These are phyloP conservation scores for Paecilomyces dactylethromorphus DNA, from an alignment of 2,329 filamentous ascomycete genomes.

Conservation along the genomic window DNA sequence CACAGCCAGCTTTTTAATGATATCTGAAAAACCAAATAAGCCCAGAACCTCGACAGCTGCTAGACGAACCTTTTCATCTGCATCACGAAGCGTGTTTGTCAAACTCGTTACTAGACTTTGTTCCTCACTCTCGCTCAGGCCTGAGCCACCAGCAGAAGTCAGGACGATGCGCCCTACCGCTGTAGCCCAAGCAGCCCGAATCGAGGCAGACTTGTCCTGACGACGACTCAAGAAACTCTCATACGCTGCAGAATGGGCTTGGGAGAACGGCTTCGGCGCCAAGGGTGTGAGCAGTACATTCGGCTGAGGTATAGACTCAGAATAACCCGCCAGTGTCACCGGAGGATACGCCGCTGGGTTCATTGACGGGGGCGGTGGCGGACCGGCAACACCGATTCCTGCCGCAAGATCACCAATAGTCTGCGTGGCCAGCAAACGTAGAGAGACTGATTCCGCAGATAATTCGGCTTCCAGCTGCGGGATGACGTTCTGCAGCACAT, in stretches of 20 bases:
- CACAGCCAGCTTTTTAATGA: slow-evolving; percentile 73
- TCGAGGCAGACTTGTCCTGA: slow-evolving; percentile 76
- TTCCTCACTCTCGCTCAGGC: slow-evolving; percentile 78
- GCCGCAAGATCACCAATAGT: slow-evolving; percentile 93
- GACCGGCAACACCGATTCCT: slow-evolving; percentile 85
- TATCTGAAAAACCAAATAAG: slow-evolving; percentile 70
- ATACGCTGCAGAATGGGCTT: slow-evolving; percentile 72
- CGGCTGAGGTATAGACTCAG: slow-evolving; percentile 45
- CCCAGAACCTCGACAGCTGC: slow-evolving; percentile 82
- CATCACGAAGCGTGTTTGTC: slow-evolving; percentile 75
- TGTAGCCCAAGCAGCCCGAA: slow-evolving; percentile 80
- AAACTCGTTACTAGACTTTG: slow-evolving; percentile 65
- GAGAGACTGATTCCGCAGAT: slow-evolving; percentile 77
- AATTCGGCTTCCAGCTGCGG: slow-evolving; percentile 90
- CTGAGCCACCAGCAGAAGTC: slow-evolving; percentile 87
- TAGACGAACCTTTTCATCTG: slow-evolving; percentile 83
- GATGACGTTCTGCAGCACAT: slow-evolving; percentile 85
- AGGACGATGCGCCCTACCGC: slow-evolving; percentile 77
- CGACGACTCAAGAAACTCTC: slow-evolving; percentile 76
- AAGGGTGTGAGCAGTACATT: slow-evolving; percentile 72
- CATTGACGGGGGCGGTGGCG: slow-evolving; percentile 63
- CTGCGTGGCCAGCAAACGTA: slow-evolving; percentile 83
- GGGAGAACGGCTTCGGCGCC: slow-evolving; percentile 82
- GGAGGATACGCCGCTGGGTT: slow-evolving; percentile 84
- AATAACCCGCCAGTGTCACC: slow-evolving; percentile 36